Evolutionary conservation across 1,284 basidiomycete genomes (phyloP), one percentile per base, ranked within the genome.

Genomic region (Ustilago bromivora): DNA sequence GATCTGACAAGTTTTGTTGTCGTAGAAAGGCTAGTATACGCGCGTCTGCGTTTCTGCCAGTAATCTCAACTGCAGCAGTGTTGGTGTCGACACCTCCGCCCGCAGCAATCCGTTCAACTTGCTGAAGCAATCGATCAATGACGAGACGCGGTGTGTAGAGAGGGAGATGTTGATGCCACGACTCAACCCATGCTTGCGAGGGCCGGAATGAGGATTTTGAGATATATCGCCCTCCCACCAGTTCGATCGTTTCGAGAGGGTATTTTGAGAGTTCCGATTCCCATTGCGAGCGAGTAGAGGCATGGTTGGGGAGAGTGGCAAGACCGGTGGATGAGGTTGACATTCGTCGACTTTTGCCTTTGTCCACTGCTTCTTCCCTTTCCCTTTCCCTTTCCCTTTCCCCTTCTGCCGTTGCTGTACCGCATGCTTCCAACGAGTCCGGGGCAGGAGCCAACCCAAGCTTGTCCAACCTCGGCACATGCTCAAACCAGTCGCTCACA

Each of bases 171-270:
- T 40, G 12, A 3, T 70, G 66, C 84, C 84, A 85, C 4, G 76
- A 71, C 1, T 65, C 61, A 4, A 83, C 78, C 84, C 84, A 86
- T 6, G 47, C 76, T 46, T 82, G 67, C 2, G 78, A 84, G 2
- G 84, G 79, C 0, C 78, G 65, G 55, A 85, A 85, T 0, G 78
- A 82, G 41, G 76, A 36, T 47, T 76, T 77, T 12, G 82, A 83
- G n/a, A 85, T 71, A 12, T 75, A 70, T 28, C 66, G 57, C 9
- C 72, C 76, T 5, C 76, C 78, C 0, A 65, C 65, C 1, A 55
- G 47, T 35, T 78, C 78, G n/a, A 76, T 69, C 4, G 46, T 55
- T 10, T 61, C 49, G 23, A 70, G 61, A 2, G 69, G n/a, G 43
- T 71, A 72, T 32, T 70, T 59, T 31, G 67, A 67, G 13, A 69